These are phyloP conservation scores for Phellopilus nigrolimitatus DNA, from an alignment of 1,284 basidiomycete species.

Conservation along the genomic window DNA sequence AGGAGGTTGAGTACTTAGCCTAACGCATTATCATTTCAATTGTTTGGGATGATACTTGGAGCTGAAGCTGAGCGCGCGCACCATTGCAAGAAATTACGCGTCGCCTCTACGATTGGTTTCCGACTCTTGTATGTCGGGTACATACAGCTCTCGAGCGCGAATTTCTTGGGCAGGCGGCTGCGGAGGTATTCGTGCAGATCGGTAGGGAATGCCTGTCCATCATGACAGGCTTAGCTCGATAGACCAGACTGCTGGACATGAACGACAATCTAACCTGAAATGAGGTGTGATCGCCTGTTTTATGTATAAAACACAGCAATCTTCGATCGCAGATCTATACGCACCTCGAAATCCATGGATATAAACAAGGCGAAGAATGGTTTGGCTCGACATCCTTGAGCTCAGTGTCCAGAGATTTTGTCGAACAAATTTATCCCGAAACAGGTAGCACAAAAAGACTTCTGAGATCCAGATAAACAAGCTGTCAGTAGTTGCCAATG, in stretches of 20 bases:
- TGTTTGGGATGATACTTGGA: background rate
- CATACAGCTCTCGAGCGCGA: slow-evolving; percentile 24
- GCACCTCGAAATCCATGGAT: slow-evolving; percentile 29
- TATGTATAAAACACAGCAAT: background rate
- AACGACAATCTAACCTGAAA: slow-evolving; percentile 23
- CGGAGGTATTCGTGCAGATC: slow-evolving; percentile 26
- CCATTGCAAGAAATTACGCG: slow-evolving; percentile 26
- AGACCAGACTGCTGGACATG: background rate
- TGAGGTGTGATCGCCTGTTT: slow-evolving; percentile 28
- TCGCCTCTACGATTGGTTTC: slow-evolving; percentile 24
- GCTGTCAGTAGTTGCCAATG: no score
- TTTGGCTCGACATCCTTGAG: no score
- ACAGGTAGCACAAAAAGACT: no score
- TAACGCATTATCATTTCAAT: slow-evolving; percentile 23
- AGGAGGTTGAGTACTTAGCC: slow-evolving; percentile 47
- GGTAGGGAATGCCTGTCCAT: slow-evolving; percentile 26
- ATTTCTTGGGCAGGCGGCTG: slow-evolving; percentile 15
- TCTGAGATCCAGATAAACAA: no score
- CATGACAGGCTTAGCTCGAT: background rate
- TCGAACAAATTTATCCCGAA: no score
- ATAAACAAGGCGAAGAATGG: slow-evolving; percentile 27
- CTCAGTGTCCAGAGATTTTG: no score
- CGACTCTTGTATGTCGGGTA: slow-evolving; percentile 30
- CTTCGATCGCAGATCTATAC: background rate
- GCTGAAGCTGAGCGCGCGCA: background rate